These are phyloP conservation scores for Cocos nucifera DNA, from an alignment of 176 grass and related monocot genomes.

Conservation along the genomic window DNA sequence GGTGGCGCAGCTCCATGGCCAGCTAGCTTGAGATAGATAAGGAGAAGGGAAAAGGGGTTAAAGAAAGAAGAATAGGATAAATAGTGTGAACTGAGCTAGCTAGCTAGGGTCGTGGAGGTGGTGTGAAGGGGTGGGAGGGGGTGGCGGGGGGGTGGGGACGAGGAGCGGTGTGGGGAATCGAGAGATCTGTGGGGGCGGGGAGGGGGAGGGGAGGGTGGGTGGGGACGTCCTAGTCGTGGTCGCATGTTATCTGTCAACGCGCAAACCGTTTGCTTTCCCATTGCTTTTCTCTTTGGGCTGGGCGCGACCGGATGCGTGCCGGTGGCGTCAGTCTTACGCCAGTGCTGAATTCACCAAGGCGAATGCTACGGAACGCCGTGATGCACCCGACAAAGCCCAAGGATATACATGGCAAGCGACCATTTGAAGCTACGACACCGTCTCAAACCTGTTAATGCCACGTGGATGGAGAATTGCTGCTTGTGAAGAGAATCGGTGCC, in stretches of 20 bases:
- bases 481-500: too few species aligned
- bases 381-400: too few species aligned
- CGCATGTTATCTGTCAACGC: constrained; percentile 63
- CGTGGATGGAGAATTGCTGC: too few species aligned
- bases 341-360: too few species aligned
- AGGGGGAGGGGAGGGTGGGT: neutral
- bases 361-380: too few species aligned
- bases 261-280: constrained; percentile 80
- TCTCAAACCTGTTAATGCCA: too few species aligned
- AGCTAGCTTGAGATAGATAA: neutral
- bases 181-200: neutral
- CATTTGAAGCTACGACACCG: too few species aligned
- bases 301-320: too few species aligned
- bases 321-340: too few species aligned
- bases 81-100: neutral
- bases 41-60: constrained; percentile 2
- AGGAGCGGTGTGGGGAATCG: too few species aligned
- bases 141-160: neutral
- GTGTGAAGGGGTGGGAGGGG: neutral
- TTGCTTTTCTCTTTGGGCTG: constrained; percentile 19
- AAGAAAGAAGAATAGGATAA: neutral
- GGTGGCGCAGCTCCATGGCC: constrained; percentile 64
- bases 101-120: neutral
- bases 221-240: neutral
- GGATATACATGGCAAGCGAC: too few species aligned